A percentile compares a stretch with the other conserved stretches of the same genome.
phyloP scores from a whole-genome alignment of 495 filamentous ascomycete species.

The Neurospora sp. region DNA sequence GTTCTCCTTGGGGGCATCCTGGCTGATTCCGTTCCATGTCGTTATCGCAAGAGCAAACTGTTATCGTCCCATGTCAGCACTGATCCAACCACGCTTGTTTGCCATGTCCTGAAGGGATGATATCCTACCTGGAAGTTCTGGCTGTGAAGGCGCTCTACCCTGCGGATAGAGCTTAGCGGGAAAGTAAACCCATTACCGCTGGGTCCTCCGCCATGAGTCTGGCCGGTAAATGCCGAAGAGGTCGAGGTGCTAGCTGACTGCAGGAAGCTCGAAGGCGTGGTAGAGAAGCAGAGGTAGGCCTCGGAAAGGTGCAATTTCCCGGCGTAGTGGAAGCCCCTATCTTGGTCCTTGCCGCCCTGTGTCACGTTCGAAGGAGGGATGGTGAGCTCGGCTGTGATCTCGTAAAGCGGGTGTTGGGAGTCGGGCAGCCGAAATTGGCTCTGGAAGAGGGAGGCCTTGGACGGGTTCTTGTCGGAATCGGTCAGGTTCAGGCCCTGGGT shows the following conservation, averaged over 20 bases:
- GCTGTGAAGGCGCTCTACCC: slow-evolving; percentile 86
- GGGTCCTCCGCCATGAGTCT: slow-evolving; percentile 84
- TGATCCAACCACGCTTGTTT: not conserved
- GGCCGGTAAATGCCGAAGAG: slow-evolving; percentile 72
- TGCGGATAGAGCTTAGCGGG: slow-evolving; percentile 81
- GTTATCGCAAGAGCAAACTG: slow-evolving; percentile 88
- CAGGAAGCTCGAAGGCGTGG: slow-evolving; percentile 78
- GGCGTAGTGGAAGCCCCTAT: slow-evolving; percentile 74
- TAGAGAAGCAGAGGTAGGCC: slow-evolving; percentile 90
- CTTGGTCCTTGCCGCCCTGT: slow-evolving; percentile 52
- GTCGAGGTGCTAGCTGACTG: slow-evolving; percentile 63
- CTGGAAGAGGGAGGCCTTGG: slow-evolving; percentile 88
- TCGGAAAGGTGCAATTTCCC: slow-evolving; percentile 91
- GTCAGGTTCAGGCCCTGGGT: slow-evolving; percentile 57
- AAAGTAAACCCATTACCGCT: slow-evolving; percentile 93
- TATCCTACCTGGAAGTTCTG: slow-evolving; percentile 57
- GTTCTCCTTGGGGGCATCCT: slow-evolving; percentile 34
- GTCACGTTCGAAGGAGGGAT: slow-evolving; percentile 55
- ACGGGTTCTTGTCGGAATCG: slow-evolving; percentile 64
- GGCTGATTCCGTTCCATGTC: slow-evolving; percentile 78
- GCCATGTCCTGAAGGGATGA: not conserved
- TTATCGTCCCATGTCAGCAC: not conserved
- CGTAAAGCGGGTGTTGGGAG: slow-evolving; percentile 81
- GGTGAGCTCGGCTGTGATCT: slow-evolving; percentile 91
- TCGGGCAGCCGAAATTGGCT: slow-evolving; percentile 92